These are phyloP conservation scores for Nothopassalora personata DNA, from an alignment of 2,329 filamentous ascomycete genomes.

Conservation along the genomic window DNA sequence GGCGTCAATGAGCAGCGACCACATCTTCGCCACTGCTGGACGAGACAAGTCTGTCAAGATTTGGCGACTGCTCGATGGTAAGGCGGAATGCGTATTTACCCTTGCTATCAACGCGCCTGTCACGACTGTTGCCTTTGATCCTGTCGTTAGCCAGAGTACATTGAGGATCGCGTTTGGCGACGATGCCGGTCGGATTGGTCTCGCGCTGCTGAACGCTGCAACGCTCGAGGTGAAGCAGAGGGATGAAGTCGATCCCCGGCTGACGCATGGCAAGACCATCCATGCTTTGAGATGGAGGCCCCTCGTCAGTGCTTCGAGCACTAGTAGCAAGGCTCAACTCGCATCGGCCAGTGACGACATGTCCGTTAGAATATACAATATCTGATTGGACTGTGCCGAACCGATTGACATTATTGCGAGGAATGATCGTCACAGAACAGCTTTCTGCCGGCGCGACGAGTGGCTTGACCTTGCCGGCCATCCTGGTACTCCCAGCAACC, in stretches of 20 bases:
- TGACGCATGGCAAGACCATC: conserved; percentile 23
- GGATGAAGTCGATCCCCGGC: conserved; percentile 6
- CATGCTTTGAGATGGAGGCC: conserved; percentile 32
- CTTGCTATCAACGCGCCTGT: conserved; percentile 27
- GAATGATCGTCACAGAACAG: too few species aligned
- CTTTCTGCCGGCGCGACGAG: too few species aligned
- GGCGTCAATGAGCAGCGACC: conserved; percentile 51
- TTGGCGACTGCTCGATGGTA: conserved; percentile 41
- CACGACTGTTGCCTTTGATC: conserved; percentile 32
- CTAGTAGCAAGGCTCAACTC: conserved; percentile 24
- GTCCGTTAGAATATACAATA: conserved; percentile 34
- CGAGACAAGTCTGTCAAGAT: conserved; percentile 75
- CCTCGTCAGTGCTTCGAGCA: background rate
- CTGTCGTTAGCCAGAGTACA: background rate
- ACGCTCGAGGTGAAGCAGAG: conserved; percentile 10
- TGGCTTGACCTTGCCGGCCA: too few species aligned
- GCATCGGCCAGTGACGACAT: conserved; percentile 40
- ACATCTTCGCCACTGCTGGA: conserved; percentile 77
- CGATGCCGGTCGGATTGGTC: conserved; percentile 26
- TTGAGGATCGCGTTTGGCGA: conserved; percentile 25
- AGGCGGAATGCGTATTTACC: conserved; percentile 21
- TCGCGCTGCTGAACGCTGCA: conserved; percentile 10
- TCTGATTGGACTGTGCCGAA: conserved; percentile 1
- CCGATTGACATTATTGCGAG: too few species aligned
- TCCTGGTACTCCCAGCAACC: too few species aligned